These are phyloP conservation scores for Trichoderma sp. DNA, from an alignment of 2,329 filamentous ascomycete species.

Conservation along the genomic window DNA sequence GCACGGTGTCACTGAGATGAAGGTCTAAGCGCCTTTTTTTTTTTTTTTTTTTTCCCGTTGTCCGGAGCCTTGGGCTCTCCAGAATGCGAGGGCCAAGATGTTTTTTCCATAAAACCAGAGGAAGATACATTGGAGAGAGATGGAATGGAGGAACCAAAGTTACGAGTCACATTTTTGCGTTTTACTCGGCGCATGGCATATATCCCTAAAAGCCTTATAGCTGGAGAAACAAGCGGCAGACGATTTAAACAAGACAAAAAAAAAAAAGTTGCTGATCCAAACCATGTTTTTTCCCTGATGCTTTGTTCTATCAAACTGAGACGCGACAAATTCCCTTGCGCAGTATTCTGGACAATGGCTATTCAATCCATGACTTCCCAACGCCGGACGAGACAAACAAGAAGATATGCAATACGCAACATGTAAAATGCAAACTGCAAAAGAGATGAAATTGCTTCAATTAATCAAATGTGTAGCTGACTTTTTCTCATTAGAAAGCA, in stretches of 20 bases:
- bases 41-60: slow-evolving; percentile 3
- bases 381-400: background rate
- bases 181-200: slow-evolving; percentile 21
- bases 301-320: background rate
- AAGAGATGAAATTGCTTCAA: background rate
- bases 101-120: background rate
- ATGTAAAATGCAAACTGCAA: background rate
- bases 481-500: background rate
- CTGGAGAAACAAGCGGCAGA: slow-evolving; percentile 19
- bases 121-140: background rate
- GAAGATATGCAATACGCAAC: background rate
- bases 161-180: slow-evolving; percentile 16
- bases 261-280: slow-evolving; percentile 10
- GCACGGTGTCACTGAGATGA: slow-evolving; percentile 82
- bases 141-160: background rate
- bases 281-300: background rate
- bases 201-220: slow-evolving; percentile 21
- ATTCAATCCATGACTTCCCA: background rate
- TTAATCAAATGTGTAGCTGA: background rate
- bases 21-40: slow-evolving; percentile 71
- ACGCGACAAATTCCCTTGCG: background rate
- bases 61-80: slow-evolving; percentile 7
- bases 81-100: slow-evolving; percentile 15
- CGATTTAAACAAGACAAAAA: slow-evolving; percentile 14
- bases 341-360: background rate